Evolutionary conservation across 352 stramenopile genomes (phyloP), one percentile per base, ranked within the genome.

Genomic region (Halophytophthora polymorphica): DNA sequence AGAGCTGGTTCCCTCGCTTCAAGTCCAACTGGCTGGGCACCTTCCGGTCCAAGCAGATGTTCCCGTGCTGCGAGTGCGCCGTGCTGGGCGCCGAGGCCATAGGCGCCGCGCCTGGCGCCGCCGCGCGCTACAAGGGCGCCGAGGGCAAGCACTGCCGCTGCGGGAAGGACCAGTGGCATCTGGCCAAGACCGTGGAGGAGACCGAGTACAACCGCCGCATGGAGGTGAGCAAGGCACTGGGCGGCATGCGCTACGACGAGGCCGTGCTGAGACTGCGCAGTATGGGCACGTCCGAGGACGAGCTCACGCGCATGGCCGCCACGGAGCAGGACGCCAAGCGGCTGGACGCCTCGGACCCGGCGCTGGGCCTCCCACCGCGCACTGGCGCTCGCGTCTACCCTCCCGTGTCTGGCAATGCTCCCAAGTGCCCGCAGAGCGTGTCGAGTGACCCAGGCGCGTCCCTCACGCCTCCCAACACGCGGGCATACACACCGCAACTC

Each of bases 11-110:
- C 58, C 83, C 83, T 25, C 83, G 83, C 45, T 93, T 93, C 68
- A 93, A 93, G 58, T 92, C 81, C 37, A 93, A 90, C 43, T 89
- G 81, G 77, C 64, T 91, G n/a, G 83, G 83, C 53, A 90, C 77
- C 22, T 93, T 87, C 58, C 81, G 83, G 37, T 90, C 80, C 55
- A 91, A 89, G 73, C 75, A 90, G 63, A 91, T 91, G 79, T 93
- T 90, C 58, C 56, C 69, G 21, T 91, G 82, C 61, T 93, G 83
- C 42, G 83, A 93, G 62, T 93, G 83, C 53, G 83, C 77, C 7
- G 73, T 93, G 28, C 61, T 65, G 22, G 57, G 73, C 54, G 36
- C 59, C 2, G 54, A 52, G 43, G 62, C 35, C 31, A 45, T 37
- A 22, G 52, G 50, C 23, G 57, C 51, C 15, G 37, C 67, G 17